phyloP scores from a whole-genome alignment of 768 basidiomycete genomes.

The Phanerochaete carnosa region DNA sequence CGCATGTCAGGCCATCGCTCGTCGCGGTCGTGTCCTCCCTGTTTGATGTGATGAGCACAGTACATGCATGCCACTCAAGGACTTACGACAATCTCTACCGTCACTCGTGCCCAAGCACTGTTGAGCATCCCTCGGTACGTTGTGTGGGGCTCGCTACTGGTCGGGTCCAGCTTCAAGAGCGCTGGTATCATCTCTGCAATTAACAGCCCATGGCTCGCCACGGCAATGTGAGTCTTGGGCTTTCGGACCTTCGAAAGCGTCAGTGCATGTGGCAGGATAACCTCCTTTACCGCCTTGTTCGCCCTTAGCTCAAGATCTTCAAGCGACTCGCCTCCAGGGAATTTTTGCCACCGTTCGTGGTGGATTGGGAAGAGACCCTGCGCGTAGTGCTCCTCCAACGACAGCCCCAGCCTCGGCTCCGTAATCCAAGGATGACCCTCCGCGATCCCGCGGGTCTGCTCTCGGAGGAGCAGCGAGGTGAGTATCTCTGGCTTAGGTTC shows the following conservation, averaged over 20 bases:
- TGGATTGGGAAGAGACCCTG: constrained; percentile 52
- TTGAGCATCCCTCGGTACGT: constrained; percentile 54
- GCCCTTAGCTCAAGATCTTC: constrained; percentile 61
- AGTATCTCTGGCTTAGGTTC: constrained; percentile 43
- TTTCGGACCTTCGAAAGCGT: constrained; percentile 33
- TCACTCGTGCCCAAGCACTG: constrained; percentile 64
- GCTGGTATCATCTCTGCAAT: constrained; percentile 50
- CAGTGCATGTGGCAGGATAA: constrained; percentile 55
- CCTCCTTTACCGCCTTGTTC: constrained; percentile 43
- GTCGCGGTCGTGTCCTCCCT: neutral
- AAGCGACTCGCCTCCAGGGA: constrained; percentile 67
- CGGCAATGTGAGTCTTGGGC: constrained; percentile 49
- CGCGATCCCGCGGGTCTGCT: constrained; percentile 66
- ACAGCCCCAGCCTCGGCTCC: constrained; percentile 11
- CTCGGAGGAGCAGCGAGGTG: constrained; percentile 51
- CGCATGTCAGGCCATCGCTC: constrained; percentile 29
- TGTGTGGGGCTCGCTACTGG: constrained; percentile 27
- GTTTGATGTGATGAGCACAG: neutral
- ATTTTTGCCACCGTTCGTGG: constrained; percentile 44
- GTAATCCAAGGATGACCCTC: constrained; percentile 58
- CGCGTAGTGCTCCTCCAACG: constrained; percentile 45
- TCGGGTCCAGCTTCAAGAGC: constrained; percentile 40
- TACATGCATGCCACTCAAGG: neutral
- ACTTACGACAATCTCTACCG: constrained; percentile 42
- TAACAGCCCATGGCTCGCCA: constrained; percentile 76